phyloP scores from a whole-genome alignment of 345 rosid genomes.

The Dovyalis caffra region DNA sequence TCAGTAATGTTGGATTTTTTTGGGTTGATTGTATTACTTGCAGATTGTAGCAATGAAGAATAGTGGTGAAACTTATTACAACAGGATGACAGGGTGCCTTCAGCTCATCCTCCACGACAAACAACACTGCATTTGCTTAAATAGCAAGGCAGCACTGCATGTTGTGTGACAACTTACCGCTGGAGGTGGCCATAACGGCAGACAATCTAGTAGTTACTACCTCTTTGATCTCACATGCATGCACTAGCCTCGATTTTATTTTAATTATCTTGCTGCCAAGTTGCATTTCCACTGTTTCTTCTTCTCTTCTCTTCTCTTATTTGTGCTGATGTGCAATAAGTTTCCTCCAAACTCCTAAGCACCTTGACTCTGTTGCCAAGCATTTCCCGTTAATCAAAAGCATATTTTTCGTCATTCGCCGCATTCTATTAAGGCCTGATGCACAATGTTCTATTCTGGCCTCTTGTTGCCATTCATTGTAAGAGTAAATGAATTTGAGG shows the following conservation, averaged over 20 bases:
- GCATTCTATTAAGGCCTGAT: too few species aligned
- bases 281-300: neutral
- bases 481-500: neutral
- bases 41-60: conserved; percentile 23
- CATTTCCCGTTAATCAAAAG: neutral
- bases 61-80: neutral
- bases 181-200: neutral
- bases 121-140: conserved; percentile 20
- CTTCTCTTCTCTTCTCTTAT: neutral
- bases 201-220: neutral
- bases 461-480: neutral
- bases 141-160: neutral
- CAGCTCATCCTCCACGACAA: neutral
- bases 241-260: neutral
- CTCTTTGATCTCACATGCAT: neutral
- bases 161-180: neutral
- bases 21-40: neutral
- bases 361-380: neutral
- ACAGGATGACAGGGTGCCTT: neutral
- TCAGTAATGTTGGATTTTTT: neutral
- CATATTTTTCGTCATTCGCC: neutral
- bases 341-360: neutral
- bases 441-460: neutral
- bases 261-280: neutral
- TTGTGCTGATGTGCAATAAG: neutral